Percentiles rank a stretch among this genome's conserved stretches.
phyloP scores from a whole-genome alignment of 345 rosid species.

The Aethionema arabicum region DNA sequence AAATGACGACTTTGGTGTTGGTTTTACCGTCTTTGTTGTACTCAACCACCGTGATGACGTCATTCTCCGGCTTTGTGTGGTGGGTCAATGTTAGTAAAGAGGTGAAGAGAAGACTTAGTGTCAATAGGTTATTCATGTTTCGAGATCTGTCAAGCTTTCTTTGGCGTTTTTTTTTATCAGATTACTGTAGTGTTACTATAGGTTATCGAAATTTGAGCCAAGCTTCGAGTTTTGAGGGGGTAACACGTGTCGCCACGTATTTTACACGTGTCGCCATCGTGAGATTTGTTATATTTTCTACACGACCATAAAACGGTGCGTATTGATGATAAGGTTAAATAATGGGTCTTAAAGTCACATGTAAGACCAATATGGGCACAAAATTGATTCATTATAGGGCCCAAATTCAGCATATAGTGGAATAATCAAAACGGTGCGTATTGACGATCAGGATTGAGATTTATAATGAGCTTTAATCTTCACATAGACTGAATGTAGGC shows the following conservation, averaged over 20 bases:
- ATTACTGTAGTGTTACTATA: conserved; percentile 2
- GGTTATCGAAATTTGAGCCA: neutral
- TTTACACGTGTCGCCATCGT: conserved; percentile 24
- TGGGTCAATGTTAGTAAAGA: neutral
- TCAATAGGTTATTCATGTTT: conserved; percentile 25
- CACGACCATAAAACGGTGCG: neutral
- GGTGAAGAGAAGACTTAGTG: conserved; percentile 18
- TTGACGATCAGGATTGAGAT: too few relatives aligned
- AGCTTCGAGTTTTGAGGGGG: too few relatives aligned
- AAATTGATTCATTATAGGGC: too few relatives aligned
- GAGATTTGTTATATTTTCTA: neutral
- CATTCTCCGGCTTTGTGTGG: conserved; percentile 9
- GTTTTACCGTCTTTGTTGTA: conserved; percentile 49
- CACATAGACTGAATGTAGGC: too few relatives aligned
- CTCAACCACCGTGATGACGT: conserved; percentile 51
- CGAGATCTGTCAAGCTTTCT: conserved; percentile 2
- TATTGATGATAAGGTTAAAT: neutral
- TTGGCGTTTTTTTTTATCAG: conserved; percentile 15
- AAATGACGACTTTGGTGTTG: conserved; percentile 60
- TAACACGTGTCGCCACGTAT: conserved; percentile 27
- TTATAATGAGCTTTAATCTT: too few relatives aligned
- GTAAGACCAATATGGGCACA: too few relatives aligned
- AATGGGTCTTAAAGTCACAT: conserved; percentile 20
- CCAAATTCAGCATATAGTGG: too few relatives aligned
- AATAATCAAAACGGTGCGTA: too few relatives aligned